These are phyloP conservation scores for Viola odorata DNA, from an alignment of 345 rosid species.

Conservation along the genomic window DNA sequence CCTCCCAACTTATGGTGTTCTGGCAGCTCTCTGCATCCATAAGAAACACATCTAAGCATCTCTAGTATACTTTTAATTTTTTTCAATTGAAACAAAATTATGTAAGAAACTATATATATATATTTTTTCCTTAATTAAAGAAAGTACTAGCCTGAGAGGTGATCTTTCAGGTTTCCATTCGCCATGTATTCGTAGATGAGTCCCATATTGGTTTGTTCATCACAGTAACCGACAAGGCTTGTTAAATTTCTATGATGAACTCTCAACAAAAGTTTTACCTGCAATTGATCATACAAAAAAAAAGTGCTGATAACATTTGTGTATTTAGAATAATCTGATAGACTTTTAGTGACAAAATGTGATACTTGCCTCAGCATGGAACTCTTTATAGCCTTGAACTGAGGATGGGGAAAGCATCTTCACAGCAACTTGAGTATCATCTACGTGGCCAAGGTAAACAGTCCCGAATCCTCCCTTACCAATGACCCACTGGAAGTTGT, in stretches of 20 bases:
- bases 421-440: constrained; percentile 18
- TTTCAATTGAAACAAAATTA: too few species aligned
- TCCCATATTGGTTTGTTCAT: constrained; percentile 32
- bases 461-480: constrained; percentile 20
- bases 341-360: too few species aligned
- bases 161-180: constrained; percentile 25
- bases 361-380: constrained; percentile 13
- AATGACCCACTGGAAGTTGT: constrained; percentile 12
- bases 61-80: too few species aligned
- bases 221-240: constrained; percentile 35
- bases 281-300: too few species aligned
- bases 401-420: constrained; percentile 12
- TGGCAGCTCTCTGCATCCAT: constrained; percentile 20
- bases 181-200: constrained; percentile 47
- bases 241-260: constrained; percentile 44
- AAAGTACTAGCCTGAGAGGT: constrained; percentile 31
- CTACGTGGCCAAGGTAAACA: constrained; percentile 10
- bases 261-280: constrained; percentile 39
- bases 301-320: too few species aligned
- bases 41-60: too few species aligned
- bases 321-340: too few species aligned
- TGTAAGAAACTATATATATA: too few species aligned
- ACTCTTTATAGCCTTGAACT: constrained; percentile 11
- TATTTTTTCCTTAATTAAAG: too few species aligned
- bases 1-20: constrained; percentile 43